These are phyloP conservation scores for Calonectria pseudoreteaudii DNA, from an alignment of 2,329 filamentous ascomycete species.

Conservation along the genomic window DNA sequence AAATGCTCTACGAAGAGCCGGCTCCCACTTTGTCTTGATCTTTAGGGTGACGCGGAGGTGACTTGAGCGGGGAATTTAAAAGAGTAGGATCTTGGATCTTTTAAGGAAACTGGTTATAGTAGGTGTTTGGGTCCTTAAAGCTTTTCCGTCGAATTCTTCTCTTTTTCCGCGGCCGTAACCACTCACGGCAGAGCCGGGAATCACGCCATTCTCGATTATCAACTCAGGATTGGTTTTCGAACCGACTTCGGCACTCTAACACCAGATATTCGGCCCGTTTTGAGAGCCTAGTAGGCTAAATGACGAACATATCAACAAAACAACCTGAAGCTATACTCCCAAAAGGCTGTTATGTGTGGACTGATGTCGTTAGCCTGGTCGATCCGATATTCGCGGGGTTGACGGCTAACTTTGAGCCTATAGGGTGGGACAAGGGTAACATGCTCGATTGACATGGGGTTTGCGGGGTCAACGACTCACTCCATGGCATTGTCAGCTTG, in stretches of 20 bases:
- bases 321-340: background rate
- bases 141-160: no score
- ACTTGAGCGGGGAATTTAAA: no score
- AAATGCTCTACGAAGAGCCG: background rate
- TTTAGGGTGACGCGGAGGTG: no score
- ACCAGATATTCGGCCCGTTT: background rate
- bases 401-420: background rate
- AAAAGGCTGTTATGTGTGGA: background rate
- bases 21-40: background rate
- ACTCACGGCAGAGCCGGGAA: background rate
- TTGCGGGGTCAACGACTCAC: background rate
- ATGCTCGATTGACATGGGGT: background rate
- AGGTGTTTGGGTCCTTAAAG: no score
- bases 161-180: no score
- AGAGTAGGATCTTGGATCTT: no score
- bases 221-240: background rate
- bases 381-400: background rate
- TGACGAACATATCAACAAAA: background rate
- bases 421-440: background rate
- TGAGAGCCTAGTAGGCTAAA: background rate
- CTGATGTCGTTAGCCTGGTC: background rate
- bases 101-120: no score
- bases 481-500: background rate
- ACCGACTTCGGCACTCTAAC: background rate
- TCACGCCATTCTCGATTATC: background rate